Evolutionary conservation across 1,284 basidiomycete genomes (phyloP).

Genomic region (Cutaneotrichosporon cyanovorans): DNA sequence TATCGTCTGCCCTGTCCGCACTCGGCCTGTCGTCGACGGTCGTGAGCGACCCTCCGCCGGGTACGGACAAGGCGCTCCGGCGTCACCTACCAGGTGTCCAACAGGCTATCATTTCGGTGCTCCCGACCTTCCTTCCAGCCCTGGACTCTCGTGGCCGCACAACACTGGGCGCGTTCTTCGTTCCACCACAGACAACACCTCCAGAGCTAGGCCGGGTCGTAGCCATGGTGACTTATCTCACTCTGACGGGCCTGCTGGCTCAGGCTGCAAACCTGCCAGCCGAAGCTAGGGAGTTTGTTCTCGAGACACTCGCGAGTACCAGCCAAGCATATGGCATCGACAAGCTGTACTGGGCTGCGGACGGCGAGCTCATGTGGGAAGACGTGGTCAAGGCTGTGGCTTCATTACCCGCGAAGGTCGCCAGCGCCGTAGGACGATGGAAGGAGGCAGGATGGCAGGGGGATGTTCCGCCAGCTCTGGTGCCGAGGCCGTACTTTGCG

Average conservation of each 20-base stretch:
- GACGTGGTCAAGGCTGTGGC: constrained; percentile 26
- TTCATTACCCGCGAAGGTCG: constrained; percentile 31
- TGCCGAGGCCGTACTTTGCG: constrained; percentile 52
- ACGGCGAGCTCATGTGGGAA: constrained; percentile 33
- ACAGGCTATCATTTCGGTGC: constrained; percentile 19
- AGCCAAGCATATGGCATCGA: constrained; percentile 60
- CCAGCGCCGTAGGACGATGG: constrained; percentile 41
- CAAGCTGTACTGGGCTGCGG: constrained; percentile 49
- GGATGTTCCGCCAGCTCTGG: constrained; percentile 20
- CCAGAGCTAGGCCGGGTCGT: constrained; percentile 2
- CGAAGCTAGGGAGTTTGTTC: constrained; percentile 24
- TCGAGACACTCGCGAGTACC: constrained; percentile 53
- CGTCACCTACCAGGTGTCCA: constrained; percentile 33
- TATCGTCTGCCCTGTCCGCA: constrained; percentile 2
- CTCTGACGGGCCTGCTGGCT: constrained; percentile 22
- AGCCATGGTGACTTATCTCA: constrained; percentile 28
- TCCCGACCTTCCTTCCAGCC: constrained; percentile 59
- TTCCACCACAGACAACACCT: constrained; percentile 4
- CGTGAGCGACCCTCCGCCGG: background rate
- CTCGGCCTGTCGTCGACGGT: constrained; percentile 2
- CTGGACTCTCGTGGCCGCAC: constrained; percentile 49
- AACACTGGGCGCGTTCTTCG: constrained; percentile 28
- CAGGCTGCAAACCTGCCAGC: constrained; percentile 9
- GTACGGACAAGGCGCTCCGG: constrained; percentile 4
- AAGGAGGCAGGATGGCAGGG: constrained; percentile 40